Base-by-base conservation (phyloP, 495 filamentous ascomycete species). In the Amorphotheca resinae region DNA sequence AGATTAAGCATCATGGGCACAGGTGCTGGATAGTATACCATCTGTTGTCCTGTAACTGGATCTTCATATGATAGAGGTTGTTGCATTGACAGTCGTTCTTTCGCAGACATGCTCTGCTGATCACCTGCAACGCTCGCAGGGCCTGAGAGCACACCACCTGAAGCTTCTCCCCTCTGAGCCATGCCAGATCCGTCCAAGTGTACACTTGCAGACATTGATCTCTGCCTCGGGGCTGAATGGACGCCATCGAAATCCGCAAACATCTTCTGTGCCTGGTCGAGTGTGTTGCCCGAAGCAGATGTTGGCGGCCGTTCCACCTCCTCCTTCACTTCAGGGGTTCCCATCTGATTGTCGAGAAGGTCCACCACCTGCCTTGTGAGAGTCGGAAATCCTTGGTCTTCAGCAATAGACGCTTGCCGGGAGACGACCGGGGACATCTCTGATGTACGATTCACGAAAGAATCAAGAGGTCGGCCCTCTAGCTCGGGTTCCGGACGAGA, bases 221-320 rank as follows among this genome's bases (percentile, higher is more conserved):
- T n/a, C n/a, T n/a, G n/a, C n/a, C n/a, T n/a, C n/a, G n/a, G n/a
- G 17, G 38, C 42, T 11, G 45, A 22, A 72, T 98, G 89, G 9
- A 87, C 87, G 40, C 91, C 91, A 64, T 96, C 91, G 54, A 98
- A 98, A 58, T 94, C 86, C 8, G 71, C 74, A 66, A 96, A 98
- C 17, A 91, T 69, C 25, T 64, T 63, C 54, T 70, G 65, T 1
- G 77, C 77, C 56, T 88, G 76, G 15, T 80, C 77, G 47, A 68
- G 79, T 16, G 82, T 87, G 49, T 79, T 78, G 15, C 59, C 68
- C 6, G 85, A 87, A 1, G 71, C 78, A 15, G 78, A 67, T 53
- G 22, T 45, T 9, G 32, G 15, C 4, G 64, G 52, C 36, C 56
- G 55, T 5, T 59, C 56, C 17, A 51, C 26, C 20, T 35, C 49